Percentiles rank a stretch among this genome's conserved stretches.
Conservation (phyloP, 805 yeast species). For the Kodamaea jinghongensis region DNA sequence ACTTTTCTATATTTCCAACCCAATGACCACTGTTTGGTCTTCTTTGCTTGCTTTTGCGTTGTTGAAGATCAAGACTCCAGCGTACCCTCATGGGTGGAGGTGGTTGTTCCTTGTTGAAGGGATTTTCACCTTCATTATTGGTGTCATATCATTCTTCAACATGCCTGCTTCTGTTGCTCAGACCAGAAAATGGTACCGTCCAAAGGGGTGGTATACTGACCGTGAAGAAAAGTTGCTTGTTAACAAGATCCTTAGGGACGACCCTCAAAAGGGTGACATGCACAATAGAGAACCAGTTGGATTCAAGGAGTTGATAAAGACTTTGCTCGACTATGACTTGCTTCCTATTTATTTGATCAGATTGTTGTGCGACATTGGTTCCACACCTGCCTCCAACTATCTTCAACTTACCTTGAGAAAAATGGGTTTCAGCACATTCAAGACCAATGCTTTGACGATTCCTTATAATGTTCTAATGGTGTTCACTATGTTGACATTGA, state of each 20-base stretch:
- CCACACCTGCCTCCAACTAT: slow-evolving; percentile 16
- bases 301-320: slow-evolving; percentile 16
- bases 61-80: slow-evolving; percentile 36
- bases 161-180: slow-evolving; percentile 56
- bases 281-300: slow-evolving; percentile 27
- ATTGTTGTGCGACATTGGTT: slow-evolving; percentile 19
- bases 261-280: slow-evolving; percentile 33
- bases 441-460: slow-evolving; percentile 51
- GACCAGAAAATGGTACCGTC: slow-evolving; percentile 18
- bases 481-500: slow-evolving; percentile 18
- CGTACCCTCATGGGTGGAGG: slow-evolving; percentile 20
- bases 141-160: slow-evolving; percentile 20
- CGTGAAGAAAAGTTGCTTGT: slow-evolving; percentile 28
- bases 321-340: slow-evolving; percentile 25
- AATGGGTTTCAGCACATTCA: slow-evolving; percentile 52
- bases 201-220: slow-evolving; percentile 29
- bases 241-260: slow-evolving; percentile 28
- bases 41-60: slow-evolving; percentile 53
- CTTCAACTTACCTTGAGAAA: slow-evolving; percentile 13
- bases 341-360: slow-evolving; percentile 27
- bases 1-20: slow-evolving; percentile 56
- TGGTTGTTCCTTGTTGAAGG: slow-evolving; percentile 27
- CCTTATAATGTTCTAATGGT: slow-evolving; percentile 41
- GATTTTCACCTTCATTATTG: slow-evolving; percentile 19
- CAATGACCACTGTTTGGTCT: slow-evolving; percentile 45